Percentiles rank a stretch among this genome's conserved stretches.
Conservation (phyloP, 1,284 basidiomycete species). For the Agaricales sp. region DNA sequence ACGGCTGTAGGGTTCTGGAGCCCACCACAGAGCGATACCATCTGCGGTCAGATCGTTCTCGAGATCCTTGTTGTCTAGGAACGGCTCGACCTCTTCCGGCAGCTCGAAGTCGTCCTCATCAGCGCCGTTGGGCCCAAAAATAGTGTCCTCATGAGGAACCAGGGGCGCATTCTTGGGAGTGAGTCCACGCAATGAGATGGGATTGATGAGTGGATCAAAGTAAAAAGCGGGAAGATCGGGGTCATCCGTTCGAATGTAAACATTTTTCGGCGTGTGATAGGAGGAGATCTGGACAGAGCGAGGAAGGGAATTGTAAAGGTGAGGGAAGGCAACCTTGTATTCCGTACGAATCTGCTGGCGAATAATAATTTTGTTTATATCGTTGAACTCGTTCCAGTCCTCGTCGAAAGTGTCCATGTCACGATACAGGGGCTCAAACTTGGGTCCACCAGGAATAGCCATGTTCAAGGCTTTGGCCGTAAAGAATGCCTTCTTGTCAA, state of each 20-base stretch:
- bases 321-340: conserved; percentile 99
- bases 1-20: conserved; percentile 91
- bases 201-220: conserved; percentile 97
- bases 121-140: conserved; percentile 80
- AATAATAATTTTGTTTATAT: conserved; percentile 99
- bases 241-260: conserved; percentile 98
- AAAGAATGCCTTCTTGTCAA: conserved; percentile 98
- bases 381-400: conserved; percentile 99
- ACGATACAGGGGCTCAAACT: conserved; percentile 91
- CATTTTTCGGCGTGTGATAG: conserved; percentile 94
- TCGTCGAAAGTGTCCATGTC: conserved; percentile 98
- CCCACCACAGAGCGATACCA: conserved; percentile 98
- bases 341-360: conserved; percentile 98
- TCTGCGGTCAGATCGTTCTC: conserved; percentile 93
- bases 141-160: conserved; percentile 81
- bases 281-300: conserved; percentile 88
- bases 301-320: conserved; percentile 97
- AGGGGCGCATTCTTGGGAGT: conserved; percentile 76
- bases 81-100: conserved; percentile 75
- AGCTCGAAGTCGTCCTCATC: conserved; percentile 88
- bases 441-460: conserved; percentile 97
- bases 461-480: conserved; percentile 97
- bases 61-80: conserved; percentile 73
- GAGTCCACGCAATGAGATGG: conserved; percentile 82
- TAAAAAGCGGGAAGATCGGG: conserved; percentile 99